These are phyloP conservation scores for Tetradesmus obliquus DNA, from an alignment of 139 green algal genomes.

Conservation along the genomic window DNA sequence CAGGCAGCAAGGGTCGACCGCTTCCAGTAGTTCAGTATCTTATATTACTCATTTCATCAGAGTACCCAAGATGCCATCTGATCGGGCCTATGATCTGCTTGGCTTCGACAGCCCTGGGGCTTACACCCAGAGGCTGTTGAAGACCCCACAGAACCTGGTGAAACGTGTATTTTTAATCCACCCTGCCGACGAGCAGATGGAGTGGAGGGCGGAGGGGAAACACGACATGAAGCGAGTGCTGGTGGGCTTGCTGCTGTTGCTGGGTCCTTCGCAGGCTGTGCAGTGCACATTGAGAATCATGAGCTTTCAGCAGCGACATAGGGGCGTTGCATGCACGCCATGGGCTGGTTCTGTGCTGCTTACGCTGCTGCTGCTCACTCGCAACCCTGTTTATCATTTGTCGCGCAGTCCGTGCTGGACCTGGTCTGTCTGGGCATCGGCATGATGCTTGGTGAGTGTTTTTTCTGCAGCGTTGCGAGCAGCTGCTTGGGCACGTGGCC, in stretches of 20 bases:
- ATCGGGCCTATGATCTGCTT: background rate
- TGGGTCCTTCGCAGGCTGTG: background rate
- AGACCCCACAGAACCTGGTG: background rate
- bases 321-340: background rate
- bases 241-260: background rate
- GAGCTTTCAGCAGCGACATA: no score
- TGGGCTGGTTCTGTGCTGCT: background rate
- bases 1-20: background rate
- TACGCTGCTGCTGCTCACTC: background rate
- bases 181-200: slow-evolving; percentile 7
- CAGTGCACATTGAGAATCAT: no score
- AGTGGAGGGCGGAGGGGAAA: background rate
- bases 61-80: background rate
- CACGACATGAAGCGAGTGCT: slow-evolving; percentile 10
- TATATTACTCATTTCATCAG: background rate
- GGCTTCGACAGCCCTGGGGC: slow-evolving; percentile 1
- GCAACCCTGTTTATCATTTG: background rate
- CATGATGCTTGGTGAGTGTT: slow-evolving; percentile 38
- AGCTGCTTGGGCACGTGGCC: background rate
- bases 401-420: slow-evolving; percentile 10
- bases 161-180: background rate
- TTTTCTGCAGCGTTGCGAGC: background rate
- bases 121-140: slow-evolving; percentile 4
- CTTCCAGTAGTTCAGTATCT: background rate
- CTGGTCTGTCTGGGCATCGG: slow-evolving; percentile 35